Base-by-base conservation (phyloP, 1,284 basidiomycete species). In the Ganoderma boninense region DNA sequence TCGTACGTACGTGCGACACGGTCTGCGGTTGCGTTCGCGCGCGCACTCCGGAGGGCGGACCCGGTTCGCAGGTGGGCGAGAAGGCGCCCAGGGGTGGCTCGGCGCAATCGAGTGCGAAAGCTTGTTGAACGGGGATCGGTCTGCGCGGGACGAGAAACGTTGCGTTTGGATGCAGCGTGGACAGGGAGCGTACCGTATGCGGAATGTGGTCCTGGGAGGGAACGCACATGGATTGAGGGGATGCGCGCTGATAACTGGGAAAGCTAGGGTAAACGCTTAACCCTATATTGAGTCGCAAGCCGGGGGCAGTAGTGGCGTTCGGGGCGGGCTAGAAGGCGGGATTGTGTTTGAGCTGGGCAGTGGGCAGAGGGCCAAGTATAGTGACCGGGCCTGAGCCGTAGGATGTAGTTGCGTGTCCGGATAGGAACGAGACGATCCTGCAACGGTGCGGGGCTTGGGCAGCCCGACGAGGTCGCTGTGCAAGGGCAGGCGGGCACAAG, bases 341-440 rank as follows among this genome's bases (percentile, higher is more conserved):
- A 32, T 64, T 52, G 54, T 63, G 49, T 29, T 59, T 29, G 40
- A 65, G 62, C 42, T 44, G 69, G 69, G 67, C 67, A 64, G 32
- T 43, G 69, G 69, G 67, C 67, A 65, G 56, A 68, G 56, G 63
- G 62, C 66, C 72, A 71, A 73, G 68, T 64, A 68, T 69, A 73
- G 68, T 65, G 69, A 64, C 72, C 69, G 72, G 69, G 35, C 43
- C 64, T 66, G 72, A 66, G 61, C 68, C 67, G 69, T 65, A 43
- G 32, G 43, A 42, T 29, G 56, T 35, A 65, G 38, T 38, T 10
- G 38, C 3, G 7, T 38, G 29, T 16, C 63, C 42, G 38, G 18
- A 66, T 46, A 46, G 23, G 35, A 60, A 64, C 35, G 38, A 20
- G 69, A 69, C 71, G 71, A 73, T 70, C 71, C 52, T 54, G 23